phyloP scores from a whole-genome alignment of 2,329 filamentous ascomycete species.

The Cordyceps fumosorosea region DNA sequence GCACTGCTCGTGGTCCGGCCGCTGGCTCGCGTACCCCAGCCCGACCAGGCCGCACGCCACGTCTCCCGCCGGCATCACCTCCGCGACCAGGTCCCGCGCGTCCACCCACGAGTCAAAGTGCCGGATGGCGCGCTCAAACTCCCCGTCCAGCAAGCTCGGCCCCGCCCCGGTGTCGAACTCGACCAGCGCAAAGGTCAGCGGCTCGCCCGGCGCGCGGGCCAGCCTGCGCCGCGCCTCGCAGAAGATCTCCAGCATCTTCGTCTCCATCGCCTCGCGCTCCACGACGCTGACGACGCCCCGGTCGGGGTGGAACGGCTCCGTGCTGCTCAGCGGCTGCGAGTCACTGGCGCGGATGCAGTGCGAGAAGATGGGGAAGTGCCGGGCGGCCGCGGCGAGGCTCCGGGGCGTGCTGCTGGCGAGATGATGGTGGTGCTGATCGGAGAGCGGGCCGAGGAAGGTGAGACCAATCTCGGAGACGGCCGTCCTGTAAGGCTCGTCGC shows the following conservation, averaged over 20 bases:
- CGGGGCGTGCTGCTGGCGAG: not conserved
- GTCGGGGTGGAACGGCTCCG: too few relatives aligned
- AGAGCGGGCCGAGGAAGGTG: not conserved
- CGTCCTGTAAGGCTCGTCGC: not conserved
- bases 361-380: not conserved
- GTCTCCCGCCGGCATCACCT: not conserved
- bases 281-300: too few relatives aligned
- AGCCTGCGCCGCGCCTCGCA: not conserved
- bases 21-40: not conserved
- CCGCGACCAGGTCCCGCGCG: not conserved
- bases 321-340: not conserved
- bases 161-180: not conserved
- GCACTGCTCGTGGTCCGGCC: not conserved
- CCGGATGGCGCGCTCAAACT: too few relatives aligned
- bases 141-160: not conserved
- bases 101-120: not conserved
- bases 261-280: too few relatives aligned
- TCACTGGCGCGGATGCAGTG: not conserved
- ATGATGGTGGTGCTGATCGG: not conserved
- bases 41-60: conserved; percentile 1
- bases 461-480: not conserved
- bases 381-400: not conserved
- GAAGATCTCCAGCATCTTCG: too few relatives aligned
- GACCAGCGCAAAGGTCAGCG: not conserved
- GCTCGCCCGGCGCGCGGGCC: not conserved